Percentiles rank a stretch among this genome's conserved stretches.
Conservation (phyloP, 768 basidiomycete genomes). For the Tylopilus sp. region DNA sequence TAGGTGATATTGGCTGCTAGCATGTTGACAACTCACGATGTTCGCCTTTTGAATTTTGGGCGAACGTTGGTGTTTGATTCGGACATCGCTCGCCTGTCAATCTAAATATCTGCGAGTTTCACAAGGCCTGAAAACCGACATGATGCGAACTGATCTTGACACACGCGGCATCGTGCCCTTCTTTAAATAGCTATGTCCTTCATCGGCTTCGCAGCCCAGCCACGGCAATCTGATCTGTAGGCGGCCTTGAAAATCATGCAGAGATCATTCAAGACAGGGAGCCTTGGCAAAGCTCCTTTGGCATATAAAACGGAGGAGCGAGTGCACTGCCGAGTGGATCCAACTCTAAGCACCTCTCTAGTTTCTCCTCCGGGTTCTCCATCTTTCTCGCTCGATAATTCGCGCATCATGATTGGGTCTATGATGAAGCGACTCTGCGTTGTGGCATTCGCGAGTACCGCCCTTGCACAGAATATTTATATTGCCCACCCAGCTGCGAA, state of each 20-base stretch:
- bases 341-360: not conserved
- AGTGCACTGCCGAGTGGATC: no score
- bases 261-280: not conserved
- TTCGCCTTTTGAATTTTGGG: no score
- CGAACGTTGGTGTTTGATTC: no score
- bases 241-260: not conserved
- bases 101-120: not conserved
- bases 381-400: not conserved
- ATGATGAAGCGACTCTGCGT: slow-evolving; percentile 6
- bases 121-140: no score
- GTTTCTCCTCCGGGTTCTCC: not conserved
- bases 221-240: not conserved
- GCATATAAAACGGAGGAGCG: not conserved
- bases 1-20: no score
- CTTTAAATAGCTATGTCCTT: not conserved
- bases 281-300: not conserved
- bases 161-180: not conserved
- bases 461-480: slow-evolving; percentile 36
- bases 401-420: slow-evolving; percentile 2
- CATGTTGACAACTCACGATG: no score
- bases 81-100: not conserved
- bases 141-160: no score
- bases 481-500: slow-evolving; percentile 31
- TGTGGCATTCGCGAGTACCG: slow-evolving; percentile 8
- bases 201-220: not conserved